Base-by-base conservation (phyloP, 352 stramenopile genomes). In the Saprolegnia diclina region DNA sequence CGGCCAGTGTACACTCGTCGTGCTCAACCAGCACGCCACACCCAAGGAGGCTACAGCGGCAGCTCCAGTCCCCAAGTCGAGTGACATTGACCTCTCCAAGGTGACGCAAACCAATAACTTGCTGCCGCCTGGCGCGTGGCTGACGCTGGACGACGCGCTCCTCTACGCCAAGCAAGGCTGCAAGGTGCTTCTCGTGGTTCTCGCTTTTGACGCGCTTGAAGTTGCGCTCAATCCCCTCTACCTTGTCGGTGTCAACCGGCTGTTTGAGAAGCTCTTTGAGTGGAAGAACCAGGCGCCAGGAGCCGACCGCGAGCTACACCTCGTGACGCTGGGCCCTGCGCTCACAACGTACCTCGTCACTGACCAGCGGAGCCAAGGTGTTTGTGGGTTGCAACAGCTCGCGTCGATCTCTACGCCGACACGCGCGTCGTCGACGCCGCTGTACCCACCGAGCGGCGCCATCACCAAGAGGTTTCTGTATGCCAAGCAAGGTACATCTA, bases 381-480 rank as follows among this genome's bases (percentile, higher is more conserved):
- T 42, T 1, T 16, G 52, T 59, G 4, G 19, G 3, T 26, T 59
- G 13, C 13, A 26, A 7, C 52, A 59, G 35, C 24, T 59, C 19
- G 52, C 35, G n/a, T 59, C 52, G 13, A 24, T 59, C 52, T 35
- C 71, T 65, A 14, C 53, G 40, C 32, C 56, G 14, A 4, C 14
- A 22, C 79, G 74, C 26, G 75, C 56, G 73, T 22, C 29, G 0
- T 76, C 76, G 19, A 52, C 29, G 18, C 55, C 64, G 19, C 5
- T 9, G 22, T 32, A 1, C 14, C 59, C 48, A n/a, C 56, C 21
- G 48, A 88, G 82, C 64, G 83, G 83, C 0, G 67, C 83, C 54
- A 89, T 92, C 52, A 91, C 85, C 13, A 91, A 90, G 45, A 76
- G 85, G 11, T 92, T 88, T 70, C 82, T 79, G 6, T 91, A 89